Percentiles rank a stretch among this genome's conserved stretches.
phyloP scores from a whole-genome alignment of 495 filamentous ascomycete genomes.

The Penicillium salamii region DNA sequence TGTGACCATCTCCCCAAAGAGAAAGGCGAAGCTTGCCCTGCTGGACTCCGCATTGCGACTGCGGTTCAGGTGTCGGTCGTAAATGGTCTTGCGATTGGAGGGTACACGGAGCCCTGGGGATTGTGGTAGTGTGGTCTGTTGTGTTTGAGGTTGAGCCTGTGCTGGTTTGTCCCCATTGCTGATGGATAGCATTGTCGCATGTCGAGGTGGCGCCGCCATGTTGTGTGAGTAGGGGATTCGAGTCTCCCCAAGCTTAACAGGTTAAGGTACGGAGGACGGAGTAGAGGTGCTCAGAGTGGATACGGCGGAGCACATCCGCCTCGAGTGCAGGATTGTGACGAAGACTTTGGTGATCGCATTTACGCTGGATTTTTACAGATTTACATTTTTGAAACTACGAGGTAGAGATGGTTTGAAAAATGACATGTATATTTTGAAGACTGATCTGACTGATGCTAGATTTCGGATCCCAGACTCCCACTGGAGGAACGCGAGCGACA shows the following conservation, averaged over 20 bases:
- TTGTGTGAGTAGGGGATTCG: not conserved
- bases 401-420: not conserved
- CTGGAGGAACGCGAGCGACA: no score
- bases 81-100: conserved; percentile 95
- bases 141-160: conserved; percentile 18
- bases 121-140: conserved; percentile 31
- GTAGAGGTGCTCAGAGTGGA: conserved; percentile 14
- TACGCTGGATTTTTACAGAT: no score
- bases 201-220: conserved; percentile 38
- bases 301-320: conserved; percentile 31
- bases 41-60: conserved; percentile 82
- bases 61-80: conserved; percentile 90
- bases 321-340: conserved; percentile 14
- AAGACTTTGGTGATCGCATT: no score
- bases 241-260: not conserved
- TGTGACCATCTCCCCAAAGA: conserved; percentile 95
- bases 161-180: conserved; percentile 30
- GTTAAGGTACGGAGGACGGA: not conserved
- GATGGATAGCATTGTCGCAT: conserved; percentile 38
- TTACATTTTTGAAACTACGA: no score
- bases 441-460: no score
- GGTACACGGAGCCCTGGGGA: conserved; percentile 81
- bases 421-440: not conserved
- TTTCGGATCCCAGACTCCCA: no score
- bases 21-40: conserved; percentile 88